These are phyloP conservation scores for Ophiostoma ulmi DNA, from an alignment of 2,329 filamentous ascomycete genomes.

Conservation along the genomic window DNA sequence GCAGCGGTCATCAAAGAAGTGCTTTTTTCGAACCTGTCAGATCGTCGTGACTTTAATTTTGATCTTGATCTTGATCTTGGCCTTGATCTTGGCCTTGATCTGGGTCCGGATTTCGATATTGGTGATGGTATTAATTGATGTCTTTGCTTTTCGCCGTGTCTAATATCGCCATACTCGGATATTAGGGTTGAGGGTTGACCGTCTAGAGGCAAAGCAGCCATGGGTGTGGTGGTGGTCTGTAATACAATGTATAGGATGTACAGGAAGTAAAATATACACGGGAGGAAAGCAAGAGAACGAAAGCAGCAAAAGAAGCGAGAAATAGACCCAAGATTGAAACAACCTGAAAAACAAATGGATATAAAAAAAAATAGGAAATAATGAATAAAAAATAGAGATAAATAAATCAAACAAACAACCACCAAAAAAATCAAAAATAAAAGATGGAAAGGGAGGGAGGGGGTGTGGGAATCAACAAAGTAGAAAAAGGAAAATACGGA, in stretches of 20 bases:
- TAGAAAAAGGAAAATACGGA: constrained; percentile 6
- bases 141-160: not conserved
- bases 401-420: not conserved
- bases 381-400: not conserved
- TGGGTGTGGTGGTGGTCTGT: not conserved
- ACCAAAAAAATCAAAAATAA: not conserved
- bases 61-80: not conserved
- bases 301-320: constrained; percentile 5
- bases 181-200: not conserved
- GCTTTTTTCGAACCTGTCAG: not conserved
- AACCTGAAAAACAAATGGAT: not conserved
- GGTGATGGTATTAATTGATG: not conserved
- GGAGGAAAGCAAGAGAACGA: not conserved
- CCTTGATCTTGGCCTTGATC: not conserved
- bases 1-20: not conserved
- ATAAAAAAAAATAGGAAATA: not conserved
- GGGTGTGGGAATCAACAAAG: not conserved
- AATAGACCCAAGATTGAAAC: not conserved
- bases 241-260: not conserved
- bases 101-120: not conserved
- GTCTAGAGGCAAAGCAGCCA: not conserved
- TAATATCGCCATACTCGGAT: constrained; percentile 1
- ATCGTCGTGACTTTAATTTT: not conserved
- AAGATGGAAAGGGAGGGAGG: constrained; percentile 1
- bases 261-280: not conserved